phyloP scores from a whole-genome alignment of 1,284 basidiomycete genomes.

The Phylloporus sp. region DNA sequence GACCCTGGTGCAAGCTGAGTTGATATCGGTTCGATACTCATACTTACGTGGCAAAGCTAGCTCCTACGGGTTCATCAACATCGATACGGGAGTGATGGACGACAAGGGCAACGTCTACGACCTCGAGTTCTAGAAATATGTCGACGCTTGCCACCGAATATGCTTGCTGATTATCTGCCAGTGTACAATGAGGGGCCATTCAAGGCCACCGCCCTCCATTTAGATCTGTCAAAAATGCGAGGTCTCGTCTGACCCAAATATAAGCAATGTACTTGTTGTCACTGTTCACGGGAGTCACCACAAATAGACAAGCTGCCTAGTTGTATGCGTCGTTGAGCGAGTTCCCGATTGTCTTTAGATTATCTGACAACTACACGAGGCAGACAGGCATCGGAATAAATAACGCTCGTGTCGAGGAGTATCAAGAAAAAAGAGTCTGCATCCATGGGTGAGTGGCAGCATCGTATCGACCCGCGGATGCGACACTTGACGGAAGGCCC shows the following conservation, averaged over 20 bases:
- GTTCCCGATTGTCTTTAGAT: no score
- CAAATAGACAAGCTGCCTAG: no score
- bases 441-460: no score
- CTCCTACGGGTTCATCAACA: not conserved
- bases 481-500: not conserved
- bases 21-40: no score
- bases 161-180: not conserved
- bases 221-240: not conserved
- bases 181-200: not conserved
- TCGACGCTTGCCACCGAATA: not conserved
- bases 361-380: slow-evolving; percentile 29
- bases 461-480: no score
- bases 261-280: no score
- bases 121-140: not conserved
- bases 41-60: no score
- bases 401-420: no score
- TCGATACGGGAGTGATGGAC: not conserved
- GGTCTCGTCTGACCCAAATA: not conserved
- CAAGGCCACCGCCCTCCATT: not conserved
- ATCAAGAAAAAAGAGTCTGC: no score
- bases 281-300: no score
- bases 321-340: no score
- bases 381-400: slow-evolving; percentile 25
- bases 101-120: not conserved
- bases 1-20: no score